Conservation (phyloP, 768 basidiomycete genomes). For the Hypholoma fasciculare region DNA sequence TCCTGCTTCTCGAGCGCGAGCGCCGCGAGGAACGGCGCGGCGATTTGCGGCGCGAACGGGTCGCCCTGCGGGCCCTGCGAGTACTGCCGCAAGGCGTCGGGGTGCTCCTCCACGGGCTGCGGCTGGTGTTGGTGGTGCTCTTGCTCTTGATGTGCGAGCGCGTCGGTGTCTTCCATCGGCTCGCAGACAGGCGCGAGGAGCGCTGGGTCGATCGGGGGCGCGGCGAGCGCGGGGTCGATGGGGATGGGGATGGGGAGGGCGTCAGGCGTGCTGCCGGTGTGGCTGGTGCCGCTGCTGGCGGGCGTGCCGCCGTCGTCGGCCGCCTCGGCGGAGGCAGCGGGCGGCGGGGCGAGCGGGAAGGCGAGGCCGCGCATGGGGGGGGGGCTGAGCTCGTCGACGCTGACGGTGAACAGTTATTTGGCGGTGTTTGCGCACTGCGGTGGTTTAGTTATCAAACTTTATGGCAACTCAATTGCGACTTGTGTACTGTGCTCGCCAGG, state of each 20-base stretch:
- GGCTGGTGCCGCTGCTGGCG: slow-evolving; percentile 50
- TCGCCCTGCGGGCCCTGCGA: slow-evolving; percentile 80
- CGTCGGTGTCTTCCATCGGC: background rate
- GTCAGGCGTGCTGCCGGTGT: slow-evolving; percentile 32
- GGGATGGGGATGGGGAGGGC: slow-evolving; percentile 42
- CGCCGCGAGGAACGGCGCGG: slow-evolving; percentile 51
- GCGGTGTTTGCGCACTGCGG: slow-evolving; percentile 29
- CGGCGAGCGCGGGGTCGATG: slow-evolving; percentile 76
- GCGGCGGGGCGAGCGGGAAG: slow-evolving; percentile 46
- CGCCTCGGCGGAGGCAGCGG: slow-evolving; percentile 47
- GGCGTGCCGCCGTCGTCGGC: slow-evolving; percentile 64
- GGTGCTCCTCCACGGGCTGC: slow-evolving; percentile 19
- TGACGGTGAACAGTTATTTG: slow-evolving; percentile 45
- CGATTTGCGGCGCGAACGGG: slow-evolving; percentile 73
- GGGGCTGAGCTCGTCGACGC: slow-evolving; percentile 32
- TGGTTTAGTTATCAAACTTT: slow-evolving; percentile 13
- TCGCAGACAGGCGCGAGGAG: slow-evolving; percentile 21
- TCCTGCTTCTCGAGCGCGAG: slow-evolving; percentile 39
- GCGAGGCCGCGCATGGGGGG: slow-evolving; percentile 60
- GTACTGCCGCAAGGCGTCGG: slow-evolving; percentile 50
- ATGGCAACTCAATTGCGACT: too few relatives aligned
- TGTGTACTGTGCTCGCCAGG: too few relatives aligned
- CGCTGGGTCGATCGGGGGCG: slow-evolving; percentile 52
- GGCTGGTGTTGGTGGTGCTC: background rate
- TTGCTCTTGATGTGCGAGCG: background rate